These are phyloP conservation scores for Diphasiastrum complanatum DNA, from an alignment of 83 land plant genomes.

Conservation along the genomic window DNA sequence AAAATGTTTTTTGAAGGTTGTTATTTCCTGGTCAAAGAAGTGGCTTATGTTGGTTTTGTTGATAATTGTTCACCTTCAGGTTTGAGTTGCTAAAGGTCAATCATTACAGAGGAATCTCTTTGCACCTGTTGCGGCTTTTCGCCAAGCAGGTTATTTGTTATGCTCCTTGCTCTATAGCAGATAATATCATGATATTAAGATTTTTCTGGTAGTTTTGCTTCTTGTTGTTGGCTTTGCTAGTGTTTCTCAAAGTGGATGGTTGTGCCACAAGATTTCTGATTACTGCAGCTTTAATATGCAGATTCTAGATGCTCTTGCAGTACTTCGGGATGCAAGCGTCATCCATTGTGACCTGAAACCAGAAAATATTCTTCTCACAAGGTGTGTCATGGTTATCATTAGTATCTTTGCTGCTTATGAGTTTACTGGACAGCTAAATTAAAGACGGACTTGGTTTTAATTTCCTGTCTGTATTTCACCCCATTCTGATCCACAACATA, in stretches of 20 bases:
- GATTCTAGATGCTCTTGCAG: slow-evolving; percentile 66
- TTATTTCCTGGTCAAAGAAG: too few species aligned
- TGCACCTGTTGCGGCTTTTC: slow-evolving; percentile 60
- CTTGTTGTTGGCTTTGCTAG: not conserved
- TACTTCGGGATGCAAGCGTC: slow-evolving; percentile 78
- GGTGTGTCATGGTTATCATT: too few species aligned
- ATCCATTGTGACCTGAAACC: slow-evolving; percentile 98
- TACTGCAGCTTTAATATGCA: too few species aligned
- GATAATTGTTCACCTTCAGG: slow-evolving; percentile 30
- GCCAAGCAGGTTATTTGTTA: slow-evolving; percentile 58
- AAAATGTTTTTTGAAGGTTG: too few species aligned
- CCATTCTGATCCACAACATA: too few species aligned
- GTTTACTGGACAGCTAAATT: too few species aligned
- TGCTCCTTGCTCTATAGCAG: not conserved
- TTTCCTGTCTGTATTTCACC: too few species aligned
- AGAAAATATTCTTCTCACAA: slow-evolving; percentile 82
- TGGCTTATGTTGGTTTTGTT: not conserved
- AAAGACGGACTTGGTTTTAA: too few species aligned
- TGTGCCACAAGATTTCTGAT: too few species aligned
- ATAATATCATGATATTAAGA: not conserved
- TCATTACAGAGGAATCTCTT: slow-evolving; percentile 59
- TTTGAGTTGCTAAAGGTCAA: slow-evolving; percentile 74
- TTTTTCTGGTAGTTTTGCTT: not conserved
- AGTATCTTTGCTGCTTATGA: too few species aligned
- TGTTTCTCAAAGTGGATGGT: slow-evolving; percentile 1